Conservation (phyloP, 257 asterid species). For the Penstemon davidsonii region DNA sequence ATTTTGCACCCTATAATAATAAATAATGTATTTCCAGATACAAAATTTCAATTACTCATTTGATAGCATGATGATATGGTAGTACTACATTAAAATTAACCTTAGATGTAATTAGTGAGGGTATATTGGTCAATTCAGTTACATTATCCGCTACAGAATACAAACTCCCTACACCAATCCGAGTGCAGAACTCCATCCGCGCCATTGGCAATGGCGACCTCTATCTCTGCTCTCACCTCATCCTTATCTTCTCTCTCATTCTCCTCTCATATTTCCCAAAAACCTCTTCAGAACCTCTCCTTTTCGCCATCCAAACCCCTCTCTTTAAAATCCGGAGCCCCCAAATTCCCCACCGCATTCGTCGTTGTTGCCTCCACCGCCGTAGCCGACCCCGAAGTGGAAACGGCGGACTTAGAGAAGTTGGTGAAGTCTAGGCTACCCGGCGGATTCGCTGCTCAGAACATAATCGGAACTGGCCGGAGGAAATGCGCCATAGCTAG, state of each 20-base stretch:
- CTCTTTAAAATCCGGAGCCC: background rate
- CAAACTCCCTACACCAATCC: background rate
- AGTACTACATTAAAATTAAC: too few relatives aligned
- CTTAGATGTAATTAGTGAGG: background rate
- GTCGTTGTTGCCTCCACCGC: conserved; percentile 41
- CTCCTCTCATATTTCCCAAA: conserved; percentile 68
- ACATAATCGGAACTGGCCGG: conserved; percentile 79
- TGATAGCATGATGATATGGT: too few relatives aligned
- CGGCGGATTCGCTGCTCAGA: conserved; percentile 96
- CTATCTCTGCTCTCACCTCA: conserved; percentile 63
- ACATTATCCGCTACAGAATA: conserved; percentile 22
- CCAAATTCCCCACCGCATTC: conserved; percentile 34
- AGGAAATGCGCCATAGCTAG: conserved; percentile 90
- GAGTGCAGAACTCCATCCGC: background rate
- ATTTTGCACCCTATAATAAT: too few relatives aligned
- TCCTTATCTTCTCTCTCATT: conserved; percentile 79
- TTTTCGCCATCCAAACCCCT: conserved; percentile 37
- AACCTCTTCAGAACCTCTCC: conserved; percentile 40
- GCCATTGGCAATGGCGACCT: conserved; percentile 53
- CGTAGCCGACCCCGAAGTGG: conserved; percentile 43
- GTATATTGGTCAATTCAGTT: conserved; percentile 21
- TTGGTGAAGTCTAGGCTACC: conserved; percentile 88
- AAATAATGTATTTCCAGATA: too few relatives aligned
- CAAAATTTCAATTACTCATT: too few relatives aligned
- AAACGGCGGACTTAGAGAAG: conserved; percentile 55